Conservation (phyloP, 2,329 filamentous ascomycete species). For the Verticillium klebahnii region DNA sequence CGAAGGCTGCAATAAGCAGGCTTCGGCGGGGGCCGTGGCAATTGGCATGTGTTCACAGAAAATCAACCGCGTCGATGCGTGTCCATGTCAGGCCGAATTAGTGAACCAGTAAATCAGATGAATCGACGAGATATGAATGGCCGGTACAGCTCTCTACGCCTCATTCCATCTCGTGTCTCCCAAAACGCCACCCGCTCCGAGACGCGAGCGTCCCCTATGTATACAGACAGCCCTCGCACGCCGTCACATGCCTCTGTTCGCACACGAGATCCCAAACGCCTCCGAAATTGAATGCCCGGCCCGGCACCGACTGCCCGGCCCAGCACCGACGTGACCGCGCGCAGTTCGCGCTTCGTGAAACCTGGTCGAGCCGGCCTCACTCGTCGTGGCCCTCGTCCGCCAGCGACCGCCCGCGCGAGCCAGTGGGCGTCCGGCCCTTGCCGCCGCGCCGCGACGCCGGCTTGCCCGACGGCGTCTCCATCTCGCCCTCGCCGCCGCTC, state of each 20-base stretch:
- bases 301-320: background rate
- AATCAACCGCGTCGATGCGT: no score
- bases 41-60: no score
- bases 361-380: background rate
- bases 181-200: background rate
- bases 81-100: no score
- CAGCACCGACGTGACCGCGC: background rate
- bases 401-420: background rate
- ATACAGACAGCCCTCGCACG: background rate
- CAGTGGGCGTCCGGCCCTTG: background rate
- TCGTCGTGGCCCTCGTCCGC: background rate
- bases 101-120: background rate
- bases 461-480: background rate
- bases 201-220: background rate
- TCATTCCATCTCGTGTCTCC: background rate
- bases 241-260: background rate
- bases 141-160: background rate
- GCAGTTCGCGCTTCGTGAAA: background rate
- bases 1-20: background rate
- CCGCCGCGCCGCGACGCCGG: background rate
- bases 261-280: background rate
- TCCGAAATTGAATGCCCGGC: background rate
- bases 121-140: background rate
- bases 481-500: conserved; percentile 37
- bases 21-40: no score